Base-by-base conservation (phyloP, 352 stramenopile genomes). In the Pythium folliculosum region DNA sequence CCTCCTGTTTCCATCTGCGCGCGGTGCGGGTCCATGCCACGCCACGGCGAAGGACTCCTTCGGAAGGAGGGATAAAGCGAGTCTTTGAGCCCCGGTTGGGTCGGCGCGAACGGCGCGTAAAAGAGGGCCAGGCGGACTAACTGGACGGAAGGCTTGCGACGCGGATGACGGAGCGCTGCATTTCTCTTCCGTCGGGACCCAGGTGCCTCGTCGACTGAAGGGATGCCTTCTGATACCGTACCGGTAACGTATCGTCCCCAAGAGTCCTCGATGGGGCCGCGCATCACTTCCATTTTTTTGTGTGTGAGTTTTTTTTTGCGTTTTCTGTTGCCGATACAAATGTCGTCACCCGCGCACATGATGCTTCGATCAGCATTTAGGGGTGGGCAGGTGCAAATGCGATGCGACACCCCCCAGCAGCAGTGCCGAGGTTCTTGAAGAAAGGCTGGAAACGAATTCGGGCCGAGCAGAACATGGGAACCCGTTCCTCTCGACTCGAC, bases 371-470 rank as follows among this genome's bases (percentile, higher is more conserved):
- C 44, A 53, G 32, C 21, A 52, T 27, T 38, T 47, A 35, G 30
- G 58, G 32, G 43, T 43, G 22, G 38, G 55, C 27, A 23, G 23
- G 50, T 57, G 58, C 44, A 57, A 65, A 57, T 65, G 58, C 58
- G 47, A 50, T 65, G 58, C 58, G 58, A 65, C 58, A 65, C 58
- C 25, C 22, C 45, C 21, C 8, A 45, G 14, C 19, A 50, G 21
- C 45, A 21, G 44, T 23, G 21, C 44, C 22, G 45, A 51, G 53
- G 27, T 65, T 65, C 58, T 65, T 65, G 58, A 65, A 65, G 58
- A 65, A 56, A 57, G 27, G 30, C 49, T 9, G 19, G 17, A 47
- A 60, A 19, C 38, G 19, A 21, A 14, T 3, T 7, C 58, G 30
- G 44, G 58, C 22, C 45, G 35, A 30, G 45, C 40, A n/a, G 1